These are phyloP conservation scores for Sclerotinia spermophila DNA, from an alignment of 2,329 filamentous ascomycete species.

Conservation along the genomic window DNA sequence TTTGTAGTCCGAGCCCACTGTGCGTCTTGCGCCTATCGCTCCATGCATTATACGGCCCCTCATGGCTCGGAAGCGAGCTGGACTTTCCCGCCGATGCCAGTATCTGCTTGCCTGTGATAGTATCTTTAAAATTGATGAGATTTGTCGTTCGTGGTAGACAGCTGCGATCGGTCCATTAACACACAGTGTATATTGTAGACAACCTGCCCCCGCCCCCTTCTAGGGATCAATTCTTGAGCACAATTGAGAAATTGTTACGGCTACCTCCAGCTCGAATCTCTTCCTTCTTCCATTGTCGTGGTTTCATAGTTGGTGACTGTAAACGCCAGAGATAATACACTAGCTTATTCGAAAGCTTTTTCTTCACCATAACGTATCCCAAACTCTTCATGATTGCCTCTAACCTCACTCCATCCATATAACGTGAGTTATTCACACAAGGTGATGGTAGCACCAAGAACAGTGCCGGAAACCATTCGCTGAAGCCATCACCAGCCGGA, in stretches of 20 bases:
- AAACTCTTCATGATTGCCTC: slow-evolving; percentile 70
- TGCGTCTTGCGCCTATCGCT: background rate
- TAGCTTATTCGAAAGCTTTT: slow-evolving; percentile 77
- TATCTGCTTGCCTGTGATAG: background rate
- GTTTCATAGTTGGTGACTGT: slow-evolving; percentile 27
- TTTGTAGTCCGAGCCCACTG: background rate
- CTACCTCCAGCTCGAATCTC: slow-evolving; percentile 70
- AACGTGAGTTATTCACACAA: slow-evolving; percentile 86
- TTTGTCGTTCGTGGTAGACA: background rate
- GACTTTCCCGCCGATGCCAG: background rate
- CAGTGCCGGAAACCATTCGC: slow-evolving; percentile 58
- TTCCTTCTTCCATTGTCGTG: slow-evolving; percentile 54
- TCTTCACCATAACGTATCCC: slow-evolving; percentile 63
- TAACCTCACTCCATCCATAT: slow-evolving; percentile 70
- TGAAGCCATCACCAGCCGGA: slow-evolving; percentile 22
- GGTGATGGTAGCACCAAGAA: slow-evolving; percentile 89
- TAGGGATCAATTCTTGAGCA: slow-evolving; percentile 46
- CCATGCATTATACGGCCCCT: background rate
- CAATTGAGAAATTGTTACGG: slow-evolving; percentile 89
- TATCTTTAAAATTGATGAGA: background rate
- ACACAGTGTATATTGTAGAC: background rate
- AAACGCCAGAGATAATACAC: slow-evolving; percentile 82
- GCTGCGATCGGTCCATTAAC: background rate
- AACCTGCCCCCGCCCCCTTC: background rate
- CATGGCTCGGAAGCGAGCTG: background rate